These are phyloP conservation scores for Andrographis paniculata DNA, from an alignment of 305 asterid species.

Conservation along the genomic window DNA sequence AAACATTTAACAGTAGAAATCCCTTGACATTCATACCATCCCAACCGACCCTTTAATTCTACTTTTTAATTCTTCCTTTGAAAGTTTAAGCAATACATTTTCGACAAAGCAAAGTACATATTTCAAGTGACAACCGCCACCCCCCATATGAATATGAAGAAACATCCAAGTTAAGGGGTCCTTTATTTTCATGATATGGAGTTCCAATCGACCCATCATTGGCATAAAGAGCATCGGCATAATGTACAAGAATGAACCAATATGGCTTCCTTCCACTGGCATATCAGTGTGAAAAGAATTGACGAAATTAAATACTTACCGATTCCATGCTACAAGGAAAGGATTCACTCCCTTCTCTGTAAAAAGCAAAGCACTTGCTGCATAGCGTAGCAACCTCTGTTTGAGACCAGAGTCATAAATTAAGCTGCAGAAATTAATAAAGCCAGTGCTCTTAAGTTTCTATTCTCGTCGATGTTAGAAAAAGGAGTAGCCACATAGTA, in stretches of 20 bases:
- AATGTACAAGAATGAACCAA: too few relatives aligned
- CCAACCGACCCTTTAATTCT: not conserved
- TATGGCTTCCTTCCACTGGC: not conserved
- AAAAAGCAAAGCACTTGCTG: conserved; percentile 95
- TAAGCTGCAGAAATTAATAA: conserved; percentile 58
- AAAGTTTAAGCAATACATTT: not conserved
- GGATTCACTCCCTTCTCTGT: conserved; percentile 95
- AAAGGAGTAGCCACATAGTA: conserved; percentile 12
- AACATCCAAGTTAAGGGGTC: too few relatives aligned
- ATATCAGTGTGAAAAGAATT: conserved; percentile 3
- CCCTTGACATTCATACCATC: not conserved
- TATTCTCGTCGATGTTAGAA: not conserved
- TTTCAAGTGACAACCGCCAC: too few relatives aligned
- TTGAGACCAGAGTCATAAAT: conserved; percentile 91
- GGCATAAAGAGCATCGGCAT: not conserved
- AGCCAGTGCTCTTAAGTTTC: conserved; percentile 15
- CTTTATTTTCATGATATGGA: not conserved
- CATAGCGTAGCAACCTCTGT: conserved; percentile 84
- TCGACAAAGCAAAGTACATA: too few relatives aligned
- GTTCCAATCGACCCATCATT: not conserved
- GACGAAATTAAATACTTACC: conserved; percentile 33
- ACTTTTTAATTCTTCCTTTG: conserved; percentile 3
- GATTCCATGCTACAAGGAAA: conserved; percentile 92
- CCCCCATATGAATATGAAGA: too few relatives aligned
- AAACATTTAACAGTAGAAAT: too few relatives aligned